Conservation (phyloP, 768 basidiomycete species). For the Leccinum boreale region DNA sequence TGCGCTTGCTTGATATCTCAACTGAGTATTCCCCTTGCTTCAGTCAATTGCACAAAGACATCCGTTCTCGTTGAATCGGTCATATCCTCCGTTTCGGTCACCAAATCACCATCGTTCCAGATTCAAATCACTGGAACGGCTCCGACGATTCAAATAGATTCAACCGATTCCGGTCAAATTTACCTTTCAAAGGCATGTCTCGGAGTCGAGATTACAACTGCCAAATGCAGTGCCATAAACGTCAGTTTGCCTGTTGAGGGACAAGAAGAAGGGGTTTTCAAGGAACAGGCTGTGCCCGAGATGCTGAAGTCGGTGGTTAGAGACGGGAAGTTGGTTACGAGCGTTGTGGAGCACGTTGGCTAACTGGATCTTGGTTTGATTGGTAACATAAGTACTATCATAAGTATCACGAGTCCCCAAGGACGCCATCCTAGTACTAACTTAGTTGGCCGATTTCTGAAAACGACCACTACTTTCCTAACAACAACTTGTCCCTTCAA, state of each 20-base stretch:
- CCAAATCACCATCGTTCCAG: constrained; percentile 89
- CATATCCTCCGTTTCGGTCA: constrained; percentile 87
- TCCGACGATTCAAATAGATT: constrained; percentile 92
- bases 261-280: constrained; percentile 90
- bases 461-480: too few relatives aligned
- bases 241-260: constrained; percentile 81
- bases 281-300: constrained; percentile 89
- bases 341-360: constrained; percentile 82
- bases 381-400: not conserved
- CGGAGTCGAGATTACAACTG: constrained; percentile 82
- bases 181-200: constrained; percentile 86
- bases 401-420: too few relatives aligned
- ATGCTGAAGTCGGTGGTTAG: constrained; percentile 87
- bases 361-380: constrained; percentile 24
- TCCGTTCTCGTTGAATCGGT: constrained; percentile 88
- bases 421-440: too few relatives aligned
- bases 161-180: constrained; percentile 92
- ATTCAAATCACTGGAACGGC: constrained; percentile 87
- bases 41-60: constrained; percentile 88
- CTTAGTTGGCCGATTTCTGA: too few relatives aligned
- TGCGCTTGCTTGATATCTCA: not conserved
- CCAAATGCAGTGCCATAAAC: constrained; percentile 93
- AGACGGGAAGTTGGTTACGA: constrained; percentile 83
- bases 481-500: too few relatives aligned
- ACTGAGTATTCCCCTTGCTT: constrained; percentile 2